Conservation (phyloP, 2,329 filamentous ascomycete genomes). For the Cladobotryum protrusum region DNA sequence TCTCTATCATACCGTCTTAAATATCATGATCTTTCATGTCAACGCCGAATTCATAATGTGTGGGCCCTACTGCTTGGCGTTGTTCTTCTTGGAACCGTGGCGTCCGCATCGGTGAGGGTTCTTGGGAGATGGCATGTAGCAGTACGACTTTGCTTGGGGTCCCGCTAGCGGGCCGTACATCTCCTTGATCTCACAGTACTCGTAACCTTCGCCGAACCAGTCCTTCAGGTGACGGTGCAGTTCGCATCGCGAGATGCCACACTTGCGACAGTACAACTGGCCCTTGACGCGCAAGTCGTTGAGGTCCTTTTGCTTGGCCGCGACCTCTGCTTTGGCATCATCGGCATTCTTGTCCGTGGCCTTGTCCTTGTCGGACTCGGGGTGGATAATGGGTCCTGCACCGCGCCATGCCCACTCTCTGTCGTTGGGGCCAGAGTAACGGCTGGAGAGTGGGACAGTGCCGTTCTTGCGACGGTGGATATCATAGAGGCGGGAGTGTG, state of each 20-base stretch:
- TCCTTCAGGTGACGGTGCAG: slow-evolving; percentile 55
- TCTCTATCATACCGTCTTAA: neutral
- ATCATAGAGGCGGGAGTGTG: slow-evolving; percentile 51
- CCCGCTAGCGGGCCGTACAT: slow-evolving; percentile 47
- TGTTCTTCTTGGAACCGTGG: slow-evolving; percentile 32
- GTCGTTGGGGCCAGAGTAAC: slow-evolving; percentile 55
- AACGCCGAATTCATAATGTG: neutral
- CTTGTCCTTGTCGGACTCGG: slow-evolving; percentile 15
- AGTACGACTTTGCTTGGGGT: slow-evolving; percentile 43
- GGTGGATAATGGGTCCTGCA: slow-evolving; percentile 39
- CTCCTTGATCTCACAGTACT: slow-evolving; percentile 56
- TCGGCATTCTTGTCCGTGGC: neutral
- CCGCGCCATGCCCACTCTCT: slow-evolving; percentile 59
- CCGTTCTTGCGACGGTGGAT: slow-evolving; percentile 53
- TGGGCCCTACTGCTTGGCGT: neutral
- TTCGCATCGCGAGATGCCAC: slow-evolving; percentile 55
- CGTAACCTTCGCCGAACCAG: slow-evolving; percentile 51
- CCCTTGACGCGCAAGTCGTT: slow-evolving; percentile 48
- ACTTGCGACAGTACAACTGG: slow-evolving; percentile 57
- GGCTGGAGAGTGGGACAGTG: slow-evolving; percentile 48
- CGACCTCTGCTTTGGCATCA: neutral
- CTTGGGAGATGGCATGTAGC: slow-evolving; percentile 55
- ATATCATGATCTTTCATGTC: neutral
- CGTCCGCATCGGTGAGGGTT: slow-evolving; percentile 53
- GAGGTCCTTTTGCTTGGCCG: slow-evolving; percentile 24